Conservation (phyloP, 148 eudicot genomes). For the Euryodendron excelsum region DNA sequence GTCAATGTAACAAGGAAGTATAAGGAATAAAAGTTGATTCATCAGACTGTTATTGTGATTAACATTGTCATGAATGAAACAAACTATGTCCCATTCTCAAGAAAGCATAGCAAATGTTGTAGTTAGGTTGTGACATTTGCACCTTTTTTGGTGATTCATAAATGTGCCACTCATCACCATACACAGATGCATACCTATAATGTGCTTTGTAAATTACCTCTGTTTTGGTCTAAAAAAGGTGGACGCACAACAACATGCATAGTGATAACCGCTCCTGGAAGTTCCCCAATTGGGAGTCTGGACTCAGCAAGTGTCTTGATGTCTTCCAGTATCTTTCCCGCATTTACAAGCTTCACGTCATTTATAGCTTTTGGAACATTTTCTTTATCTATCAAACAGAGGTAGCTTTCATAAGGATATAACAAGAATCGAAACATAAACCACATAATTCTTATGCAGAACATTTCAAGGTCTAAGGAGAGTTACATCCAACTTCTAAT, state of each 20-base stretch:
- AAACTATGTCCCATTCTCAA: not conserved
- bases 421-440: not conserved
- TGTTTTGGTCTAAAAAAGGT: slow-evolving; percentile 35
- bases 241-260: slow-evolving; percentile 56
- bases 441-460: not conserved
- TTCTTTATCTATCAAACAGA: slow-evolving; percentile 35
- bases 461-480: not conserved
- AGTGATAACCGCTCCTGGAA: slow-evolving; percentile 46
- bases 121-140: too few relatives aligned
- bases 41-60: not conserved
- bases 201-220: slow-evolving; percentile 48
- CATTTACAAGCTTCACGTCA: slow-evolving; percentile 51
- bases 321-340: slow-evolving; percentile 53
- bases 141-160: too few relatives aligned
- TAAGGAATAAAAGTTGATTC: not conserved
- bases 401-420: slow-evolving; percentile 8
- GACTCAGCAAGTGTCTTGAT: slow-evolving; percentile 50
- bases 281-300: slow-evolving; percentile 40
- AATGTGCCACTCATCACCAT: too few relatives aligned
- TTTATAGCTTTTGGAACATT: slow-evolving; percentile 37
- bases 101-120: too few relatives aligned
- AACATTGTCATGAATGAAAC: not conserved
- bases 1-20: not conserved
- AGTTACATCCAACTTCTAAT: not conserved
- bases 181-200: not conserved